Percentiles rank a stretch among this genome's conserved stretches.
phyloP scores from a whole-genome alignment of 768 basidiomycete species.

The Mrakia gelida region DNA sequence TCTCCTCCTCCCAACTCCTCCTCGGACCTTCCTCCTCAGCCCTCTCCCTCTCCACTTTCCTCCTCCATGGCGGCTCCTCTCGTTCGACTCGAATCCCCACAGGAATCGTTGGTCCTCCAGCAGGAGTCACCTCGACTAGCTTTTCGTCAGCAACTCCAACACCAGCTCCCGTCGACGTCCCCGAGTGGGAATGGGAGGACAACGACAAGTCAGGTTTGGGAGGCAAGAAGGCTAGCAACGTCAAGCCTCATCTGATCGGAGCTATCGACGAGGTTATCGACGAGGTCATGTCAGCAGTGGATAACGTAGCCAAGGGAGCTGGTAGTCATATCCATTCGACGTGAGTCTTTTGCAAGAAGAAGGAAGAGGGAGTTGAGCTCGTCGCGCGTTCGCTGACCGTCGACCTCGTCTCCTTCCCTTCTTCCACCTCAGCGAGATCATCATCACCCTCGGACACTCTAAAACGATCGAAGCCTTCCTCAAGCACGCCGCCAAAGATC shows the following conservation, averaged over 20 bases:
- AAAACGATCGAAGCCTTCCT: slow-evolving; percentile 90
- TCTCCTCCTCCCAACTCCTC: slow-evolving; percentile 53
- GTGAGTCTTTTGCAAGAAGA: slow-evolving; percentile 52
- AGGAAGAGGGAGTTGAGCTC: background rate
- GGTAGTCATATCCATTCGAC: slow-evolving; percentile 98
- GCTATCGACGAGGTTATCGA: slow-evolving; percentile 95
- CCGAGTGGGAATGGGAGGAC: slow-evolving; percentile 29
- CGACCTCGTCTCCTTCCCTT: background rate
- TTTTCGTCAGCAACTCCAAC: slow-evolving; percentile 15
- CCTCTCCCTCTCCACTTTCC: slow-evolving; percentile 34
- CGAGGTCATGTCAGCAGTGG: slow-evolving; percentile 92
- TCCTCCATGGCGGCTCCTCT: slow-evolving; percentile 51
- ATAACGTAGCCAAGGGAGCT: slow-evolving; percentile 88
- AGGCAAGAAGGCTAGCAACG: slow-evolving; percentile 34
- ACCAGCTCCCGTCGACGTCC: slow-evolving; percentile 25
- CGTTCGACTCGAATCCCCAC: slow-evolving; percentile 57
- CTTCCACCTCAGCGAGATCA: slow-evolving; percentile 67
- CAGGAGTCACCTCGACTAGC: slow-evolving; percentile 2
- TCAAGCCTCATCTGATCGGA: slow-evolving; percentile 93
- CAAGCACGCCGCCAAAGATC: slow-evolving; percentile 78
- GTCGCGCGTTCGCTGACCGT: background rate
- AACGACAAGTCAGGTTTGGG: slow-evolving; percentile 7
- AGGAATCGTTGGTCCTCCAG: slow-evolving; percentile 15
- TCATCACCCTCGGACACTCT: slow-evolving; percentile 89
- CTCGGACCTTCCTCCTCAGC: slow-evolving; percentile 12